Evolutionary conservation across 768 basidiomycete genomes (phyloP), one percentile per base, ranked within the genome.

Genomic region (Dacryopinax spathularia): DNA sequence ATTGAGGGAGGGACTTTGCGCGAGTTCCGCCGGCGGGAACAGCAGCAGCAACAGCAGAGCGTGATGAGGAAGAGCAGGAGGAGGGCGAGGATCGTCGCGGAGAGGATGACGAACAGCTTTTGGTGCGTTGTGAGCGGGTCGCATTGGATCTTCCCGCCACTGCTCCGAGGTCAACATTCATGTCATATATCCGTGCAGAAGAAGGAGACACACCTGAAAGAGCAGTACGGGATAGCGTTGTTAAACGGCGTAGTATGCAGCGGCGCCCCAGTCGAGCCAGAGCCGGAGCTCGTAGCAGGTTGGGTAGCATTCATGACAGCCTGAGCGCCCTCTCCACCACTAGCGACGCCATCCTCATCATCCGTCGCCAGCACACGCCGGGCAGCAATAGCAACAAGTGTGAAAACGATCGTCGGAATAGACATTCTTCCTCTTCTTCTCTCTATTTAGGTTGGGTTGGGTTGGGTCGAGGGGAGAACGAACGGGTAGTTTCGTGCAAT

Each of bases 21-120:
- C 48, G 13, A 3, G 48, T 44, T 44, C 43, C 48, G 48, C 48
- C 48, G 48, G 13, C 48, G 48, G 48, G 48, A 56, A 20, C 22
- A 56, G 48, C 48, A 56, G 48, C 48, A 56, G 48, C 48, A 56
- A 29, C 48, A 56, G 48, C 48, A 56, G 48, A 56, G 25, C 5
- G 48, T 56, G 48, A 56, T 56, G 48, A 56, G 48, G 13, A 31
- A 13, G 13, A 56, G 48, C 13, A 56, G 9, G 29, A 56, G 5
- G 5, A 56, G 48, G 5, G 48, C 48, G 25, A 56, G 25, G 13
- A 20, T 56, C 6, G 5, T 27, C 13, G 48, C 10, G 13, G 5
- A 10, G 13, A 56, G 48, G 48, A 56, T 56, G 13, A 56, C 48
- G 48, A 56, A 56, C 25, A 56, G 22, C 48, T 56, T 56, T 29